Base-by-base conservation (phyloP, 2,329 filamentous ascomycete genomes). In the Hymenotorrendiella dingleyae region DNA sequence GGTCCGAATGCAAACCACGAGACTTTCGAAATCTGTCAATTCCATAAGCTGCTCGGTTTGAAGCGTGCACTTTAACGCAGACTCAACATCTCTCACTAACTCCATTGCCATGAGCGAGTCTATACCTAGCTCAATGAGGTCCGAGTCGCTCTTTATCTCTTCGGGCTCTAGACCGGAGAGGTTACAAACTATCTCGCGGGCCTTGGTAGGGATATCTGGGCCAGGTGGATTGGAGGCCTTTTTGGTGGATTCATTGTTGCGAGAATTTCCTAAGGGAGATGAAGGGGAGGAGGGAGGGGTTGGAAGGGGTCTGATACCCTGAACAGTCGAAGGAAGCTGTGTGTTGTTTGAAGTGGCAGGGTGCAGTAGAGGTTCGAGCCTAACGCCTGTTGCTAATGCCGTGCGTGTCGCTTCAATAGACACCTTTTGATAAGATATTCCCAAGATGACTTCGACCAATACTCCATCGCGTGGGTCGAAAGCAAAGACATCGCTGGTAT, bases 21-120 rank as follows among this genome's bases (percentile, higher is more conserved):
- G 19, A 10, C 29, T 22, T n/a, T 12, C 22, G 5, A 42, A 10
- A 12, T 33, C 29, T 8, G 10, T 21, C 6, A 42, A 21, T 7
- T 3, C 16, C 8, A 29, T 10, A 9, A 42, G 7, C 16, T 36
- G 22, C 11, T 46, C 50, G 8, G 46, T 46, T 3, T 51, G 36
- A 5, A 67, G 36, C 0, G 53, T 56, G 36, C 57, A 59, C 3
- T 61, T 57, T 45, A 72, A 70, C 0, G 50, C 48, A 2, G 41
- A 39, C 29, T 69, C 64, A 3, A 71, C 48, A 34, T 73, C 70
- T 2, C 60, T 59, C 1, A 56, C 62, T 36, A 73, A 49, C 49
- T 74, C 70, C 65, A 71, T 72, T 0, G 61, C 67, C 62, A 71
- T 67, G 0, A 74, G 58, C 0, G 70, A 74, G 52, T 74, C 71